These are phyloP conservation scores for Rhizopus microsporus DNA, from an alignment of 371 early-diverging fungal genomes.

Conservation along the genomic window DNA sequence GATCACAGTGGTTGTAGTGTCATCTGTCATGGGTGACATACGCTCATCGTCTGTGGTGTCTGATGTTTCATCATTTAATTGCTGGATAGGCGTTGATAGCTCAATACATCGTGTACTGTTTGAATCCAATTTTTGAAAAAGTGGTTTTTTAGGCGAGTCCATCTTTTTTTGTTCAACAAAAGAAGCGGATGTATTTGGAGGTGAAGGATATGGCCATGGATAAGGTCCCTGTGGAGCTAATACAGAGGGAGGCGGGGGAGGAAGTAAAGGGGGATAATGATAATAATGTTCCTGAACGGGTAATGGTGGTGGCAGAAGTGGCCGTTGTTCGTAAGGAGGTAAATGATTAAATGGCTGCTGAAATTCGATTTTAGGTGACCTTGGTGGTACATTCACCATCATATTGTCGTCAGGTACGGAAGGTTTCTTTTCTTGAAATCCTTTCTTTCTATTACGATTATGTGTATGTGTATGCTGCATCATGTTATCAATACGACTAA, in stretches of 20 bases:
- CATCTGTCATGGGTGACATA: slow-evolving; percentile 3
- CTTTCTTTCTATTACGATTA: slow-evolving; percentile 20
- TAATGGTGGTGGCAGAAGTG: not conserved
- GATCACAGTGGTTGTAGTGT: slow-evolving; percentile 4
- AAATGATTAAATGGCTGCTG: slow-evolving; percentile 1
- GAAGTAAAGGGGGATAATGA: not conserved
- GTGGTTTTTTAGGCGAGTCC: slow-evolving; percentile 3
- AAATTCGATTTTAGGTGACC: slow-evolving; percentile 4
- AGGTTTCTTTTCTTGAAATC: not conserved
- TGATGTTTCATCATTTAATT: slow-evolving; percentile 6
- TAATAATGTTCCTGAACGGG: not conserved
- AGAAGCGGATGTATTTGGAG: not conserved
- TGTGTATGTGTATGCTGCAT: slow-evolving; percentile 59
- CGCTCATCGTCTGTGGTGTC: not conserved
- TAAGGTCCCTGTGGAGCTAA: not conserved
- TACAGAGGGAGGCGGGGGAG: not conserved
- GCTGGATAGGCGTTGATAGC: slow-evolving; percentile 21
- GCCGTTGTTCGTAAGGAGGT: not conserved
- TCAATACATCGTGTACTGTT: slow-evolving; percentile 18
- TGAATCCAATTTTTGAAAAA: slow-evolving; percentile 9
- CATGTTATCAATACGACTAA: slow-evolving; percentile 59
- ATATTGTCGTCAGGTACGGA: slow-evolving; percentile 10
- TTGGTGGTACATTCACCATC: slow-evolving; percentile 5
- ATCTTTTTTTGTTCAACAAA: not conserved
- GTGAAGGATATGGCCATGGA: slow-evolving; percentile 2